Conservation (phyloP, 1,139 yeast genomes). For the Arxiozyma heterogenica region DNA sequence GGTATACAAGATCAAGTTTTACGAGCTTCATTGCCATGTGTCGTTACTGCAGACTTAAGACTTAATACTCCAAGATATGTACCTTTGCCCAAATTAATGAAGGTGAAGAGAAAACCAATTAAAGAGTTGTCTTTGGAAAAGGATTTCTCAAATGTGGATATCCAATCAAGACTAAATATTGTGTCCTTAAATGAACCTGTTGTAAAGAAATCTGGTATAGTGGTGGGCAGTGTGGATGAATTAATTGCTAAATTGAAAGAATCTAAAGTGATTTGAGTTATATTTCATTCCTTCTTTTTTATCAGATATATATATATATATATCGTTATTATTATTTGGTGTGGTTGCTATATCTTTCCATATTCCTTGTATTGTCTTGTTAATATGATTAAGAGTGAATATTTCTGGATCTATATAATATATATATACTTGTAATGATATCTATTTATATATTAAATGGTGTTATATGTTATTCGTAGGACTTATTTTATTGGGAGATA, state of each 20-base stretch:
- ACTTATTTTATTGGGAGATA: slow-evolving; percentile 15
- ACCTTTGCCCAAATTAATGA: slow-evolving; percentile 90
- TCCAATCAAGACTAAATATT: slow-evolving; percentile 55
- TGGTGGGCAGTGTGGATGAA: slow-evolving; percentile 74
- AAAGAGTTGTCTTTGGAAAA: slow-evolving; percentile 37
- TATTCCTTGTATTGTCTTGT: not conserved
- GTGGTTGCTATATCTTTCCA: not conserved
- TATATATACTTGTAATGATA: not conserved
- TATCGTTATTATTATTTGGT: not conserved
- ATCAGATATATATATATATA: not conserved
- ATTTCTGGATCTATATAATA: not conserved
- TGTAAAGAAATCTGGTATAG: slow-evolving; percentile 69
- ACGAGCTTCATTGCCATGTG: slow-evolving; percentile 68
- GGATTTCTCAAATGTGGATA: slow-evolving; percentile 57
- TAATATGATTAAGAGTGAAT: not conserved
- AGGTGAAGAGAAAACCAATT: slow-evolving; percentile 84
- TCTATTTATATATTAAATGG: slow-evolving; percentile 1
- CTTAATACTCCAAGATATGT: slow-evolving; percentile 92
- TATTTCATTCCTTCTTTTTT: not conserved
- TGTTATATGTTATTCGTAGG: slow-evolving; percentile 5
- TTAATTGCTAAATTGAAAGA: slow-evolving; percentile 72
- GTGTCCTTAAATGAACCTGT: slow-evolving; percentile 81
- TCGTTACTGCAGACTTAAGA: slow-evolving; percentile 87
- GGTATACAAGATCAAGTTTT: slow-evolving; percentile 80
- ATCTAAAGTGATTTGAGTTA: slow-evolving; percentile 41